Evolutionary conservation across 2,329 filamentous ascomycete genomes (phyloP).

Genomic region (Arthrobotrys iridis): DNA sequence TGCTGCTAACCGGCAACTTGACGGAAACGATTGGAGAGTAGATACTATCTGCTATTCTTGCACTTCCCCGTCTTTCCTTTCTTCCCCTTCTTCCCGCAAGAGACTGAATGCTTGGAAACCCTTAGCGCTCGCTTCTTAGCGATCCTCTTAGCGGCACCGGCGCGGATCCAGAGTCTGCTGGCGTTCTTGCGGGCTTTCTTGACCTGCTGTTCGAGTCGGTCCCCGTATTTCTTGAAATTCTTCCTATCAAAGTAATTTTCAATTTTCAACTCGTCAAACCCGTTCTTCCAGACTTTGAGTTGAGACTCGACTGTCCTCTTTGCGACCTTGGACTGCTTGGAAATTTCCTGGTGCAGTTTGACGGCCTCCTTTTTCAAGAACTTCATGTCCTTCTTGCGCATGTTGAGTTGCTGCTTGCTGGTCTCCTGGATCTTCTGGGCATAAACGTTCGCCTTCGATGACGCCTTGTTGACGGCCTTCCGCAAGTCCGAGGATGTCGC

Average conservation of each 20-base stretch:
- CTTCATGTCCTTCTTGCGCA: slow-evolving; percentile 29
- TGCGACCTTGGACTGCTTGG: slow-evolving; percentile 48
- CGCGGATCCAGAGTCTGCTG: slow-evolving; percentile 27
- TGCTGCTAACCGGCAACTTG: slow-evolving; percentile 15
- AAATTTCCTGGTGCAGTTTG: slow-evolving; percentile 29
- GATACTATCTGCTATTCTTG: slow-evolving; percentile 53
- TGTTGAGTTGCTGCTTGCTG: slow-evolving; percentile 49
- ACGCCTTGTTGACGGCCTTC: slow-evolving; percentile 56
- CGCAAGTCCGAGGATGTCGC: slow-evolving; percentile 56
- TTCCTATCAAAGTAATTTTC: slow-evolving; percentile 37
- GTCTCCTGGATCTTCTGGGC: slow-evolving; percentile 56
- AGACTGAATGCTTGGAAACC: slow-evolving; percentile 1
- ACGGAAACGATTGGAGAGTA: slow-evolving; percentile 30
- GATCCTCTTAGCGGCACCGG: slow-evolving; percentile 14
- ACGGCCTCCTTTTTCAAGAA: slow-evolving; percentile 44
- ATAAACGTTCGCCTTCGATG: slow-evolving; percentile 56
- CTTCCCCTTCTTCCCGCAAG: slow-evolving; percentile 24
- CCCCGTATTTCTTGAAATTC: slow-evolving; percentile 26
- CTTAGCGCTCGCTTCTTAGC: slow-evolving; percentile 35
- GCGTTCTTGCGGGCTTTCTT: slow-evolving; percentile 48
- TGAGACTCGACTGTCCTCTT: slow-evolving; percentile 49
- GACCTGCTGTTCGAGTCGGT: slow-evolving; percentile 33
- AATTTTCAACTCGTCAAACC: slow-evolving; percentile 48
- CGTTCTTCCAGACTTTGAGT: slow-evolving; percentile 28
- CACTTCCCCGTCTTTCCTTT: slow-evolving; percentile 50